Base-by-base conservation (phyloP, 805 yeast genomes). In the Lachancea kluyveri region DNA sequence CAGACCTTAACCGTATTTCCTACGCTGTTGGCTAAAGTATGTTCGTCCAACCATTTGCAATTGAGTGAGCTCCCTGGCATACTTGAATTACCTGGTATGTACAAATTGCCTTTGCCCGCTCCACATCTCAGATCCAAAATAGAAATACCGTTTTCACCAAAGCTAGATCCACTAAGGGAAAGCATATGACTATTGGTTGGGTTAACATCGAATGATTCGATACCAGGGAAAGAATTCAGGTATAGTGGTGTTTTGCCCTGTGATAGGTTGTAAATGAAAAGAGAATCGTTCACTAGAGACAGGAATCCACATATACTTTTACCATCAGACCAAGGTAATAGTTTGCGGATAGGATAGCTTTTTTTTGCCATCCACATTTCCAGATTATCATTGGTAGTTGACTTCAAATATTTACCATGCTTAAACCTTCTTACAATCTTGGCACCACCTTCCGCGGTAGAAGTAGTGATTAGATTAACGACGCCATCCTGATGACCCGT, bases 401-500 rank as follows among this genome's bases (percentile, higher is more conserved):
- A 52, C 18, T 52, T 54, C 33, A 83, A 54, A 49, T 79, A 87
- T 43, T 77, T 78, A 30, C 69, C 62, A 59, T 87, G 96, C 55
- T 84, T 84, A 62, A 79, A 87, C 22, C 94, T 64, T 51, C 77
- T 81, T 40, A 80, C 60, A 13, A 87, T 79, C 52, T 77, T 85
- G 0, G 96, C 95, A 34, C 69, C 63, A 15, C 67, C 67, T 4
- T 59, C 62, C 6, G 62, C 49, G 16, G 59, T 52, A 1, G 72
- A 59, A 6, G 86, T 65, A 11, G 79, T 63, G 3, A 84, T 73
- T 37, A 87, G 54, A 54, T 88, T 84, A 0, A 77, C 84, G 33
- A 70, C 60, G 2, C 96, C 96, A 37, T 74, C 72, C 31, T 68
- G 70, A 52, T 86, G 92, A 8, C 95, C 95, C 0, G 94, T 69